Base-by-base conservation (phyloP, 1,284 basidiomycete genomes). In the Apiotrichum laibachii region DNA sequence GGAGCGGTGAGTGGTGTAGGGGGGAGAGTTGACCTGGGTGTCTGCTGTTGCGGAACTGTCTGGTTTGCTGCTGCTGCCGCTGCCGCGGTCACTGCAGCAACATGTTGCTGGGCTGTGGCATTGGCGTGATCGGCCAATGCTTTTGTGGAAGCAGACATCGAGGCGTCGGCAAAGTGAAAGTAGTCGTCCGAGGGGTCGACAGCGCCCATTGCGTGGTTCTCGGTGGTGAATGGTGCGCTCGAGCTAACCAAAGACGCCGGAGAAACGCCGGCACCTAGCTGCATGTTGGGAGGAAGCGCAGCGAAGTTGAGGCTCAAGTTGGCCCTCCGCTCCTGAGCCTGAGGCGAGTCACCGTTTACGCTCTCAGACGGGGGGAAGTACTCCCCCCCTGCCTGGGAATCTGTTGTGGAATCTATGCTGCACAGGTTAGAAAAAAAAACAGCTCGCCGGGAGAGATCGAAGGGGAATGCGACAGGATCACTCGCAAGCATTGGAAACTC, bases 331-430 rank as follows among this genome's bases (percentile, higher is more conserved):
- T 60, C 44, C 12, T 62, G 57, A 26, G 50, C 34, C 18, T 55
- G 39, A 12, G 63, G 60, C 26, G 63, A 65, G 35, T 63, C 65
- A 31, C 65, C 68, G 46, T 61, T 63, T 11, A 48, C 64, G 22
- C 63, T 65, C 47, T 70, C 69, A 21, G 67, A 59, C 42, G 67
- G 72, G 66, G 71, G 72, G 61, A 69, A 67, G 55, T 63, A 67
- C 13, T 74, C 72, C 63, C 73, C 72, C 68, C 73, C 75, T 43
- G 65, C 55, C 60, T 70, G 72, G 49, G 69, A 72, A 53, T 76
- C 72, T 40, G 60, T 63, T 9, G 67, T 70, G 13, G 72, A 71
- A 9, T 62, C 73, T 69, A 76, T 72, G 49, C 72, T 72, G 59
- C 3, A 9, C 12, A 26, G 12, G 31, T 13, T 12, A 47, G 12